Evolutionary conservation across 2,329 filamentous ascomycete genomes (phyloP), one percentile per base, ranked within the genome.

Genomic region (Daldinia eschscholtzii): DNA sequence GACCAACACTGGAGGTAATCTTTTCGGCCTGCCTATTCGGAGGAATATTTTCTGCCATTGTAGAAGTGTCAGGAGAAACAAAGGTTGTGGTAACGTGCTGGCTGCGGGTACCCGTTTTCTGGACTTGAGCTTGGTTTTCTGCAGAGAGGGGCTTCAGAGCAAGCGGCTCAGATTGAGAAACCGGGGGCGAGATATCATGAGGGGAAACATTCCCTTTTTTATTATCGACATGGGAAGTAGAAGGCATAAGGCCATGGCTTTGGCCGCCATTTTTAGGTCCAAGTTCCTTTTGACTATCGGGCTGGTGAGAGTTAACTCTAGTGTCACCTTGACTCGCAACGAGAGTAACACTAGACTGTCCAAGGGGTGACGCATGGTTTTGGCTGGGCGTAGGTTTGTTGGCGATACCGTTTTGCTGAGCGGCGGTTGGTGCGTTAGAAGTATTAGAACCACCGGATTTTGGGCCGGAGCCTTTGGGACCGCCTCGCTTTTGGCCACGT

Each of bases 61-160:
- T 57, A 37, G 65, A 44, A 61, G 61, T 70, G 57, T 50, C 42
- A 56, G 62, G 55, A 65, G 71, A 48, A 53, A 63, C 46, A 39
- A 68, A 56, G 61, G 59, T 48, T 57, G 63, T 69, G 66, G 68
- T 60, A 65, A 69, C 67, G 57, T 60, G 50, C 46, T 72, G 63
- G 68, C 72, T 77, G 77, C 76, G 68, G 76, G 70, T 75, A 79
- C 74, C 77, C 76, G 77, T 61, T 59, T 72, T 72, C 69, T 75
- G 74, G 67, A 65, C 57, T 66, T 74, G 72, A 56, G 61, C 60
- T 55, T 68, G 65, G 46, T 72, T 68, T 57, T 73, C 71, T 20
- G 44, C 56, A 60, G 61, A 60, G 55, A 77, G 72, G 63, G 70
- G 68, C 23, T 69, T 68, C 62, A 66, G 41, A 53, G 66, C 66